phyloP scores from a whole-genome alignment of 179 eudicot genomes.

The Sideroxylon spinosum region DNA sequence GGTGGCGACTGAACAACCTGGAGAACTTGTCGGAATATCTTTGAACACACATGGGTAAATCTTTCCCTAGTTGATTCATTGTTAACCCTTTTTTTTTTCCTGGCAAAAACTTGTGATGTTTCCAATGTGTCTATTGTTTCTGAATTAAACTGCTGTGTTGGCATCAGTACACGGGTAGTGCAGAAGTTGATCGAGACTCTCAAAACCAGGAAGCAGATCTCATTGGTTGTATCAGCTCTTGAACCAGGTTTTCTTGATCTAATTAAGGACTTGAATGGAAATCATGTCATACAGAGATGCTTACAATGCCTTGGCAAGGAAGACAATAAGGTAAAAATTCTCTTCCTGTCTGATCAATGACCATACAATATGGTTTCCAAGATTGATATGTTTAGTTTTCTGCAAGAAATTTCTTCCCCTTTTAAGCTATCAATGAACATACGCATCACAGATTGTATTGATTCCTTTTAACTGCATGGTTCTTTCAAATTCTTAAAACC shows the following conservation, averaged over 20 bases:
- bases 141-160: not conserved
- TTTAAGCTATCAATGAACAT: conserved; percentile 3
- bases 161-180: conserved; percentile 74
- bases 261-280: conserved; percentile 78
- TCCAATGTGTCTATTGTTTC: not conserved
- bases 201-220: conserved; percentile 64
- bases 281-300: conserved; percentile 87
- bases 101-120: not conserved
- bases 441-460: too few relatives aligned
- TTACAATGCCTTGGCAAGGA: conserved; percentile 63
- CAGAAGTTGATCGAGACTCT: conserved; percentile 87
- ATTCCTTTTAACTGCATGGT: not conserved
- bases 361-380: not conserved
- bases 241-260: conserved; percentile 79
- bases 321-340: conserved; percentile 61
- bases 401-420: not conserved
- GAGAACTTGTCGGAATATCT: conserved; percentile 26
- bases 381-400: not conserved
- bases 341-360: not conserved
- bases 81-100: not conserved
- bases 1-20: conserved; percentile 21
- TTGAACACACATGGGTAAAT: conserved; percentile 32
- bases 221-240: conserved; percentile 50
- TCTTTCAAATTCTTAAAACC: not conserved
- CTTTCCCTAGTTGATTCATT: not conserved